phyloP scores from a whole-genome alignment of 441 rosid species.

The Brassica hybrid region DNA sequence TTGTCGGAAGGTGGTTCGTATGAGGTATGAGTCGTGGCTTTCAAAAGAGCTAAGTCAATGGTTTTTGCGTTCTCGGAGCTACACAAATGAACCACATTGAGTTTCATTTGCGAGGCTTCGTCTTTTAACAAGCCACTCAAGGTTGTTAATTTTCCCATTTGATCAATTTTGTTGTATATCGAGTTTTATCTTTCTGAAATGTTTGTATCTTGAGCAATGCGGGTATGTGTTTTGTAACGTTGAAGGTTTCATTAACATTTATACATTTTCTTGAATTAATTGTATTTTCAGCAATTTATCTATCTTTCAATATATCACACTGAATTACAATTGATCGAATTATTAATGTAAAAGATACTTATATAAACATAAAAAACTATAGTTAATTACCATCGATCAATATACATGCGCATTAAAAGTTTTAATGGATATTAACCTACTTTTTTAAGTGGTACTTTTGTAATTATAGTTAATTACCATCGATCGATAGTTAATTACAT shows the following conservation, averaged over 20 bases:
- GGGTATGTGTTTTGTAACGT: slow-evolving; percentile 2
- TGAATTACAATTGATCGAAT: no score
- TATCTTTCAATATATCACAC: no score
- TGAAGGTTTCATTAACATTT: background rate
- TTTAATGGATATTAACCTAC: background rate
- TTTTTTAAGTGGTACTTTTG: no score
- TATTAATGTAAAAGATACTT: no score
- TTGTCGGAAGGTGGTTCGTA: slow-evolving; percentile 18
- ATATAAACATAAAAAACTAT: no score
- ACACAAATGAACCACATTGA: slow-evolving; percentile 35
- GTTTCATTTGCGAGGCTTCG: slow-evolving; percentile 33
- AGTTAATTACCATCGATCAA: no score
- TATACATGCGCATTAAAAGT: background rate
- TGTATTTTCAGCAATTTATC: no score
- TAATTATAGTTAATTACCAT: no score
- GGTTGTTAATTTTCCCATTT: slow-evolving; percentile 25
- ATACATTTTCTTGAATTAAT: background rate
- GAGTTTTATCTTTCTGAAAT: background rate
- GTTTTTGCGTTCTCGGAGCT: slow-evolving; percentile 26
- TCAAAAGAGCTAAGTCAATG: slow-evolving; percentile 31
- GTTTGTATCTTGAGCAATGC: slow-evolving; percentile 7
- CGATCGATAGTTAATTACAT: no score
- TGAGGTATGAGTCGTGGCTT: slow-evolving; percentile 38
- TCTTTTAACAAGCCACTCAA: slow-evolving; percentile 29
- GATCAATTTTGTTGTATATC: background rate